Base-by-base conservation (phyloP, 768 basidiomycete genomes). In the Collybia mongolica region DNA sequence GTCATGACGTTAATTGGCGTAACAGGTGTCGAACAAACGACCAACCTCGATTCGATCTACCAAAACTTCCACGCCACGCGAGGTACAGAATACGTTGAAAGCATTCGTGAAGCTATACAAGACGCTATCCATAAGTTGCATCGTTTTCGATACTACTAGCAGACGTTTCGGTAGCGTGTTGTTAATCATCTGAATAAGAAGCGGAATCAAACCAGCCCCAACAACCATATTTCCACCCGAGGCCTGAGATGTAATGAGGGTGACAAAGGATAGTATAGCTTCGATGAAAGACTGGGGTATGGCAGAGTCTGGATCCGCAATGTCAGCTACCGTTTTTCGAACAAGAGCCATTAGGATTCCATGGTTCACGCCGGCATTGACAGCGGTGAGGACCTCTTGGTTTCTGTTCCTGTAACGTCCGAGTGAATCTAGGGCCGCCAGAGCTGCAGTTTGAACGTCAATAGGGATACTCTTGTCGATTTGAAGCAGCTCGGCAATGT, bases 301-400 rank as follows among this genome's bases (percentile, higher is more conserved):
- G 19, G 69, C 81, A 26, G 83, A 88, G 19, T 84, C 78, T 1
- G 84, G 74, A 49, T 80, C 79, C 47, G 80, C 76, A 18, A 93
- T 82, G 52, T 93, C 88, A 15, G 76, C 65, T 15, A 92, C 86
- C 19, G 90, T 89, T 68, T 84, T 87, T 53, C 94, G 82, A 48
- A 98, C 77, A 29, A 94, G 74, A 23, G 88, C 86, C 86, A 98
- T 92, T 20, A 99, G 67, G 36, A 93, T 87, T 11, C 97, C 97
- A 62, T 98, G 97, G 60, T 93, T 97, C 48, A 98, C 93, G 39
- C 93, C 93, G 20, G 93, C 95, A 64, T 97, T 97, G 32, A 98
- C 81, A 1, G 94, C 87, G 4, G 87, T 86, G 40, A 97, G 68
- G 35, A 96, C 92, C 62, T 98, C 97, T 58, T 85, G 82, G 29